Percentiles rank a stretch among this genome's conserved stretches.
Evolutionary conservation across 495 filamentous ascomycete species (phyloP).

Genomic region (Rusavskia elegans): DNA sequence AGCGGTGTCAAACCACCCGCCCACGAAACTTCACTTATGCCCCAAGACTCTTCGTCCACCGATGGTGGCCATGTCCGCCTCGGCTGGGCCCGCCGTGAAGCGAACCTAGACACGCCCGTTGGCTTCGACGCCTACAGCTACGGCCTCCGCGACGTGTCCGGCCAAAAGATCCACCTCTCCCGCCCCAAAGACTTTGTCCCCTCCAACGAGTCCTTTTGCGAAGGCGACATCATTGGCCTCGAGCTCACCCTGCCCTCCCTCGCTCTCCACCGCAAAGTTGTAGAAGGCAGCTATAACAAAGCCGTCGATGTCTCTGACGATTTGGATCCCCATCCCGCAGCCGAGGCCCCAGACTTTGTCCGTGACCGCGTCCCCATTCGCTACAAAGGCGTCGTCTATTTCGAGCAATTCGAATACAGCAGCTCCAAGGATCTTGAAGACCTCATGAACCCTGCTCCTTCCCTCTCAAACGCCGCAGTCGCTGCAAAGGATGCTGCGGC

Average conservation of each 20-base stretch:
- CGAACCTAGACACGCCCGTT: conserved; percentile 79
- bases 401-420: conserved; percentile 88
- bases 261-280: conserved; percentile 70
- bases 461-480: conserved; percentile 23
- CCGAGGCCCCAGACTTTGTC: conserved; percentile 55
- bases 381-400: conserved; percentile 83
- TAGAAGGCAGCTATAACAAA: conserved; percentile 72
- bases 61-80: conserved; percentile 64
- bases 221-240: conserved; percentile 90
- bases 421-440: conserved; percentile 79
- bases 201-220: conserved; percentile 23
- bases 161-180: conserved; percentile 87
- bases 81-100: conserved; percentile 81
- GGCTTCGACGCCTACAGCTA: conserved; percentile 96
- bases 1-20: conserved; percentile 35
- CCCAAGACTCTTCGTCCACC: neutral
- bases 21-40: conserved; percentile 11
- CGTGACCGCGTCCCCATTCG: conserved; percentile 88
- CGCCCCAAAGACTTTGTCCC: conserved; percentile 79
- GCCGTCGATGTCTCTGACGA: conserved; percentile 49
- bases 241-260: conserved; percentile 83
- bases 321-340: conserved; percentile 26
- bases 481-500: conserved; percentile 18
- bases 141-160: conserved; percentile 72
- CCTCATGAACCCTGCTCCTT: conserved; percentile 56